Base-by-base conservation (phyloP, 148 eudicot species). In the Salicornia ramosissima region DNA sequence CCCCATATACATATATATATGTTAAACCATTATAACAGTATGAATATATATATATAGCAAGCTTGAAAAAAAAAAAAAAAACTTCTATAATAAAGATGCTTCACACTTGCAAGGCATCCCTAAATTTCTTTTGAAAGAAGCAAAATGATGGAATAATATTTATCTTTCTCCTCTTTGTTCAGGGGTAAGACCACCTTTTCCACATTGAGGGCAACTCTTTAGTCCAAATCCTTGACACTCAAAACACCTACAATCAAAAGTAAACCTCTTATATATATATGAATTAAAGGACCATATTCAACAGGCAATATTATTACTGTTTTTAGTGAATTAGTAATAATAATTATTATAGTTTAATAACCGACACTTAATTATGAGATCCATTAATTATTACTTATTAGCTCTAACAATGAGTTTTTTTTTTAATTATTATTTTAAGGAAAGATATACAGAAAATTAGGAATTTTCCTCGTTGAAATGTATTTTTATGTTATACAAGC, bases 171-270 rank as follows among this genome's bases (percentile, higher is more conserved):
- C 96, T 42, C 96, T 83, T 78, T 91, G 96, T 70, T 91, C 97
- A 1, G 97, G 97, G 2, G 97, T 91, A 56, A 91, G 83, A 24
- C 97, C 97, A 71, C 92, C 96, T 75, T 87, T 79, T 18, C 96
- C 96, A 64, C 97, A 91, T 31, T 29, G 76, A 2, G 97, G 97
- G 57, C 97, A 91, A 30, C 96, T 72, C 77, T 77, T 87, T 45
- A 91, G 45, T 19, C 97, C 96, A 67, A 91, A 91, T 29, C 97
- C 97, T 84, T 89, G 97, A 71, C 96, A 91, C 11, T 91, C 96
- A 64, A 81, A 91, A 81, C 97, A 91, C 79, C 97, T 91, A 67
- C 71, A 21, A 42, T 5, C n/a, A 56, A 10, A 36, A 29, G 4
- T 33, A 11, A 36, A 4, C 40, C 40, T 36, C 40, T 36, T 15